phyloP scores from a whole-genome alignment of 2,329 filamentous ascomycete species.

The Coniochaeta ligniaria region DNA sequence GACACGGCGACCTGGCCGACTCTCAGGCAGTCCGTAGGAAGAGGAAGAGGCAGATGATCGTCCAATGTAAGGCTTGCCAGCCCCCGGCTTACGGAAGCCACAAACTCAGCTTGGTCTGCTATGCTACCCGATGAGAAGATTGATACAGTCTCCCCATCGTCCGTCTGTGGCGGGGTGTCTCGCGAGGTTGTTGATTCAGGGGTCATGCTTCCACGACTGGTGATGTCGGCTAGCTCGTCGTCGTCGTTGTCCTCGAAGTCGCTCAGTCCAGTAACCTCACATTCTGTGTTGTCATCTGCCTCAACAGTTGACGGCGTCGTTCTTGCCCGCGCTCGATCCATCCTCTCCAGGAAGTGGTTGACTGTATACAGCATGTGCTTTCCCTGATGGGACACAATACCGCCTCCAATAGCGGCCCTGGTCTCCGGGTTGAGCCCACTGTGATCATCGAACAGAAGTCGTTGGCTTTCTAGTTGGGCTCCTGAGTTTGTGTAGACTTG shows the following conservation, averaged over 20 bases:
- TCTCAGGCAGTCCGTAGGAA: neutral
- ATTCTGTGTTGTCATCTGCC: neutral
- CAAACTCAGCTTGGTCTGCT: neutral
- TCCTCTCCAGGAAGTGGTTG: neutral
- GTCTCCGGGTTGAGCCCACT: neutral
- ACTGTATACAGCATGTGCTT: neutral
- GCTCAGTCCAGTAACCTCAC: slow-evolving; percentile 4
- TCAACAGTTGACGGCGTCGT: neutral
- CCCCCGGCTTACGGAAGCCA: neutral
- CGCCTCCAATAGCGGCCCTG: neutral
- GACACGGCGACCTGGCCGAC: neutral
- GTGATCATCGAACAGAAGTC: neutral
- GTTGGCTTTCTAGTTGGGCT: neutral
- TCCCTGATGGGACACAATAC: neutral
- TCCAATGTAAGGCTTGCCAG: neutral
- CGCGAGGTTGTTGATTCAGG: neutral
- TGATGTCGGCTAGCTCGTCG: slow-evolving; percentile 3
- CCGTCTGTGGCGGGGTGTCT: neutral
- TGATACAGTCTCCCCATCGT: neutral
- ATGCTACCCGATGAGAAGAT: neutral
- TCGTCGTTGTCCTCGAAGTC: slow-evolving; percentile 4
- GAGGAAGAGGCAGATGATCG: neutral
- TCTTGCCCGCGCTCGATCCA: neutral
- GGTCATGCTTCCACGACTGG: slow-evolving; percentile 4
- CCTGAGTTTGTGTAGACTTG: neutral